Evolutionary conservation across 2,329 filamentous ascomycete genomes (phyloP), one percentile per base, ranked within the genome.

Genomic region (Xylaria sp.): DNA sequence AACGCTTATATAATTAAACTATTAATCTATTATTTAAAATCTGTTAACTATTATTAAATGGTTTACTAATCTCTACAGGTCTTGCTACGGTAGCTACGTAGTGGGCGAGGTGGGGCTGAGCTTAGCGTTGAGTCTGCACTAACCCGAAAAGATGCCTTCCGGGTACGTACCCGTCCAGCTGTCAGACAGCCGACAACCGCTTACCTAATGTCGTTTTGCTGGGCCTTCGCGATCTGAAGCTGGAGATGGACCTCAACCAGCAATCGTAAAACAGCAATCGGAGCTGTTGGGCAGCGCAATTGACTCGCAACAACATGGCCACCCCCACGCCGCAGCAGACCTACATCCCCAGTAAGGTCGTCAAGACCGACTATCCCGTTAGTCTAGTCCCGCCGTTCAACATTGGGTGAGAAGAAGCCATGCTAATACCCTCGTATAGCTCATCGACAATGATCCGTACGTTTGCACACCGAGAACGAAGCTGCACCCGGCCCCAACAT

Each of bases 371-470:
- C 69, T 98, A 93, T 81, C 95, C 95, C 67, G 96, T 98, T 84
- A 78, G 93, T 85, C 64, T 69, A 78, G 92, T 85, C 63, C 69
- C 77, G 76, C 73, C 69, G 63, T 69, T 28, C 23, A n/a, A 18
- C 5, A 23, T 20, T 30, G 4, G 13, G 9, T 41, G 43, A 15
- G 39, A 7, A 34, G 34, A 41, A 34, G 7, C 3, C 41, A 9
- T 64, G 67, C 77, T 81, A 75, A 79, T 72, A 76, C 55, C 68
- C 71, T 65, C 50, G n/a, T 78, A 74, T 83, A 99, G 96, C 92
- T 98, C 84, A 98, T 99, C 83, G 96, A 99, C 86, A 97, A 93
- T 85, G 96, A 99, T 83, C 96, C 96, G 94, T 97, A 94, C 80
- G 91, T 82, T 66, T 50, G 9, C 28, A 20, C 20, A 28, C 20